A percentile compares a stretch with the other conserved stretches of the same genome.
phyloP scores from a whole-genome alignment of 345 rosid genomes.

The Brassica napus region DNA sequence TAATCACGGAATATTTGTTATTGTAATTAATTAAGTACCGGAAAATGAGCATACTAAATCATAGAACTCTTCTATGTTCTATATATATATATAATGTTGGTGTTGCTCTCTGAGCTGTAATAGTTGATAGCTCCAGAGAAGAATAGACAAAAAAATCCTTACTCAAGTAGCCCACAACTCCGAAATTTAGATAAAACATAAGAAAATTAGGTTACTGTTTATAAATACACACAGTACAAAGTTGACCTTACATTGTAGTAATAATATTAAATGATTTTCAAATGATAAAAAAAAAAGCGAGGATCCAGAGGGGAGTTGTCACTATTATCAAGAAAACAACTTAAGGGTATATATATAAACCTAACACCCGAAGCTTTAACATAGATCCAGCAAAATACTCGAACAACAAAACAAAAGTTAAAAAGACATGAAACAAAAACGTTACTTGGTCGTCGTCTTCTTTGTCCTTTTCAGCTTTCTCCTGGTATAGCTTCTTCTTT shows the following conservation, averaged over 20 bases:
- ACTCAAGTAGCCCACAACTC: neutral
- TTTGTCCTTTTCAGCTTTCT: constrained; percentile 32
- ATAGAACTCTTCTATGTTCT: neutral
- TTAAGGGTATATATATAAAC: constrained; percentile 9
- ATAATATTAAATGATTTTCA: too few species aligned
- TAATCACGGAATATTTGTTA: neutral
- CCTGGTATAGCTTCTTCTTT: constrained; percentile 24
- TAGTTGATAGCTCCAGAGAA: constrained; percentile 17
- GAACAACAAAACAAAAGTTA: constrained; percentile 17
- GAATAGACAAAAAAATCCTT: constrained; percentile 16
- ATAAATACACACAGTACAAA: neutral
- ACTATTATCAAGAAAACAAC: too few species aligned
- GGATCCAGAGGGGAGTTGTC: neutral
- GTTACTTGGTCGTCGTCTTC: constrained; percentile 32
- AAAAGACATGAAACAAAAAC: constrained; percentile 35
- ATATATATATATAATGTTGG: neutral
- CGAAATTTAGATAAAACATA: neutral
- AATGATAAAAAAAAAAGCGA: neutral
- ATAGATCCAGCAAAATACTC: constrained; percentile 20
- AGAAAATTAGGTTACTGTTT: neutral
- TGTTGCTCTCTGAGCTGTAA: constrained; percentile 37
- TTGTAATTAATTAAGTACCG: too few species aligned
- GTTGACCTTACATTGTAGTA: neutral
- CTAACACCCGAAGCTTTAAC: constrained; percentile 28
- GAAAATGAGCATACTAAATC: neutral